Percentiles rank a stretch among this genome's conserved stretches.
These are phyloP conservation scores for Tetradesmus obliquus DNA, from an alignment of 139 green algal genomes.

Conservation along the genomic window DNA sequence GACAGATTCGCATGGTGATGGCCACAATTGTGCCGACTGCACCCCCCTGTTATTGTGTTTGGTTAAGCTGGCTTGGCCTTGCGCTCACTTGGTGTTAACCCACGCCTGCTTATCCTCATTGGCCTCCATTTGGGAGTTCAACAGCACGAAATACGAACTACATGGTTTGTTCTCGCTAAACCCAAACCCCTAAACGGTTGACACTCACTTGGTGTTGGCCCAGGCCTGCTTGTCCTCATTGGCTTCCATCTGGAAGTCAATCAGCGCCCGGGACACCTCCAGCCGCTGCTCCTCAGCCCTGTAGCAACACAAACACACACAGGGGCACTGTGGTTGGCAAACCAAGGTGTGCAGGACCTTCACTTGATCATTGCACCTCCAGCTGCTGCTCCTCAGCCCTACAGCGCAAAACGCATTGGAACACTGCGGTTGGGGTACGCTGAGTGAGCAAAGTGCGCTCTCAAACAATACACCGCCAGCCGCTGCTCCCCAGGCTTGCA, in stretches of 20 bases:
- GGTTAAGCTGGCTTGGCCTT: neutral
- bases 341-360: neutral
- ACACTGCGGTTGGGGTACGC: neutral
- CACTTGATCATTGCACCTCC: slow-evolving; percentile 48
- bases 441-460: no score
- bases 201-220: slow-evolving; percentile 18
- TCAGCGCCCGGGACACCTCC: slow-evolving; percentile 66
- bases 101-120: slow-evolving; percentile 63
- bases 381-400: slow-evolving; percentile 71
- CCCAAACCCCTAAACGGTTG: neutral
- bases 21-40: neutral
- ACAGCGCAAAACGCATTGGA: neutral
- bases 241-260: slow-evolving; percentile 77
- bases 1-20: no score
- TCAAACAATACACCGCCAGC: slow-evolving; percentile 55
- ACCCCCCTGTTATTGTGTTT: no score
- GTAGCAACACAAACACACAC: neutral
- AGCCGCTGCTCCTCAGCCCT: slow-evolving; percentile 72
- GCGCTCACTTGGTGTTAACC: slow-evolving; percentile 13
- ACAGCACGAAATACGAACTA: slow-evolving; percentile 35
- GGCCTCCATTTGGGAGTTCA: slow-evolving; percentile 76
- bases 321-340: neutral
- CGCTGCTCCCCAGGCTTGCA: slow-evolving; percentile 54
- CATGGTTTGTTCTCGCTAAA: no score
- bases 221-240: slow-evolving; percentile 65